These are phyloP conservation scores for Metschnikowia cerradonensis DNA, from an alignment of 805 yeast species.

Conservation along the genomic window DNA sequence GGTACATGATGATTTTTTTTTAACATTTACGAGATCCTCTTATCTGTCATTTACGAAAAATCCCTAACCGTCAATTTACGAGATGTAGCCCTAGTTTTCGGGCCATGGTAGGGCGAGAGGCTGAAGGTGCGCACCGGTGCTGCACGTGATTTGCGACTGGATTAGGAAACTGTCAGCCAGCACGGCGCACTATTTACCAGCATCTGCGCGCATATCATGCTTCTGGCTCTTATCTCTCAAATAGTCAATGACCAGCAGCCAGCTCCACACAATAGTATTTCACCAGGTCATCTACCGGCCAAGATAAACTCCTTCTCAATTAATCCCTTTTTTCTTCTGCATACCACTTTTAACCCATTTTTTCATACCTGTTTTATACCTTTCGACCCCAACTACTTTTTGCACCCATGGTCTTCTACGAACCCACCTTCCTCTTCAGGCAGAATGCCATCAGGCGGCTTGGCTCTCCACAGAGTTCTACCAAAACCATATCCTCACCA, in stretches of 20 bases:
- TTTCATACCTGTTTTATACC: not conserved
- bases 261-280: not conserved
- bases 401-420: conserved; percentile 24
- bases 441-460: conserved; percentile 33
- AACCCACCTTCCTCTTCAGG: conserved; percentile 41
- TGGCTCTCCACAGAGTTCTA: not conserved
- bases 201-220: conserved; percentile 1
- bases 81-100: too few species aligned
- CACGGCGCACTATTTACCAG: conserved; percentile 1
- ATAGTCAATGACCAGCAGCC: conserved; percentile 3
- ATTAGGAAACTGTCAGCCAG: conserved; percentile 3
- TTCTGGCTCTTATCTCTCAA: not conserved
- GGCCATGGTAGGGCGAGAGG: too few species aligned
- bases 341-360: not conserved
- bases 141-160: not conserved
- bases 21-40: too few species aligned
- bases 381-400: not conserved
- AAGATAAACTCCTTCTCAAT: not conserved
- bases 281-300: not conserved
- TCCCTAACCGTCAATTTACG: too few species aligned
- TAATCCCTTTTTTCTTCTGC: not conserved
- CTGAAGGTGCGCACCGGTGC: not conserved
- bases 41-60: too few species aligned
- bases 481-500: not conserved
- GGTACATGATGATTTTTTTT: too few species aligned